Evolutionary conservation across 2,329 filamentous ascomycete species (phyloP).

Genomic region (Esteya vermicola): DNA sequence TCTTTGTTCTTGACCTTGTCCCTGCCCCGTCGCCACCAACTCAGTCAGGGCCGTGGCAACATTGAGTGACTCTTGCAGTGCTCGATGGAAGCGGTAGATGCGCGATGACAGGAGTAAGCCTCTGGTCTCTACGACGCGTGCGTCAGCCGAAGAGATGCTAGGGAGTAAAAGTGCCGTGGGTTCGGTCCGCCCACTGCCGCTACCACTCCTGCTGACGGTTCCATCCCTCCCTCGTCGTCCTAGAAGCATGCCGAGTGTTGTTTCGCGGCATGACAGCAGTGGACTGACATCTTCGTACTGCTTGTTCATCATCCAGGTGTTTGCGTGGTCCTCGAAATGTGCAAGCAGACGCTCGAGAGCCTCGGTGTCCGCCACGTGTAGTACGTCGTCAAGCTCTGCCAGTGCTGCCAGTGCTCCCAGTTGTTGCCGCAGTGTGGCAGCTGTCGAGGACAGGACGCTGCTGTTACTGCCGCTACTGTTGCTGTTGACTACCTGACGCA

Average conservation of each 20-base stretch:
- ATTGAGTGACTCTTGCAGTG: slow-evolving; percentile 75
- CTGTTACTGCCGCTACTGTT: too few relatives aligned
- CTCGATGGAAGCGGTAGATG: slow-evolving; percentile 66
- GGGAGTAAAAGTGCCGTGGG: too few relatives aligned
- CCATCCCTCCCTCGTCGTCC: slow-evolving; percentile 46
- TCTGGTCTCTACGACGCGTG: slow-evolving; percentile 59
- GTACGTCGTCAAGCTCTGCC: slow-evolving; percentile 67
- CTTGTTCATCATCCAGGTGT: slow-evolving; percentile 65
- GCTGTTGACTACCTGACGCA: slow-evolving; percentile 38
- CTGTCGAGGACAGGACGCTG: too few relatives aligned
- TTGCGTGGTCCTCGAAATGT: slow-evolving; percentile 49
- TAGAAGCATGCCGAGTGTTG: slow-evolving; percentile 65
- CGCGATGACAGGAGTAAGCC: slow-evolving; percentile 62
- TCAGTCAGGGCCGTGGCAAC: slow-evolving; percentile 72
- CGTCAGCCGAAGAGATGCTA: slow-evolving; percentile 46
- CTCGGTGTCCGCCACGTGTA: slow-evolving; percentile 43
- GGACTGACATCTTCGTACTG: slow-evolving; percentile 40
- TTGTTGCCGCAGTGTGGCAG: slow-evolving; percentile 36
- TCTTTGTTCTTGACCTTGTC: too few relatives aligned
- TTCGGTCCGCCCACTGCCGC: too few relatives aligned
- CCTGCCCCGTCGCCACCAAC: slow-evolving; percentile 54
- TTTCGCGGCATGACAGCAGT: slow-evolving; percentile 71
- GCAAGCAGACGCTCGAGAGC: slow-evolving; percentile 49
- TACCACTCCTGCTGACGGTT: slow-evolving; percentile 36
- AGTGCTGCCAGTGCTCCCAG: slow-evolving; percentile 56